Base-by-base conservation (phyloP, 2,329 filamentous ascomycete genomes). In the Colletotrichum sp. region DNA sequence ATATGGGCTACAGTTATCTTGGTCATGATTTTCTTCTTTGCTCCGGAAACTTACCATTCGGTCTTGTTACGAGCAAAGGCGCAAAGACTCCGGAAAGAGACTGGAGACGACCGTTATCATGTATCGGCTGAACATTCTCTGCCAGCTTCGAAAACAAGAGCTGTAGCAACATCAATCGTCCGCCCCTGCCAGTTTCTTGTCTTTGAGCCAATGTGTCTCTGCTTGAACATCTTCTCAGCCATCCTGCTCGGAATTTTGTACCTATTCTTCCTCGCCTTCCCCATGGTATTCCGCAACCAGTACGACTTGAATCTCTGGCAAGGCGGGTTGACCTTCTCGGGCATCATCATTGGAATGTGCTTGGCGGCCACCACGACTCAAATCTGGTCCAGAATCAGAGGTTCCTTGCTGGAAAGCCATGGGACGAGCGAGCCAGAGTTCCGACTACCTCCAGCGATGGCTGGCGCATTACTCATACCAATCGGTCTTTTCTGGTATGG, bases 191-290 rank as follows among this genome's bases (percentile, higher is more conserved):
- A 97, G 84, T 90, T 98, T 7, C 89, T 98, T 68, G 84, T 93
- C 62, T 90, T 94, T 67, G 95, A 98, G 86, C 95, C 95, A 77
- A 98, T 98, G 95, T 95, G 93, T 77, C 87, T 96, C 72, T 92
- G 92, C 79, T 91, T 98, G 28, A 96, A 95, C 84, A 85, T 97
- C 16, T 94, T 96, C 79, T 95, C 95, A 1, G 95, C 95, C 34
- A 91, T 98, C 68, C 87, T 98, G 13, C 88, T 98, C 7, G 96
- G 95, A 6, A 94, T 98, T 52, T 86, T 98, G 4, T 98, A 98
- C 82, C 91, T 98, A 32, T 98, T 98, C 87, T 98, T 98, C 82
- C 95, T 95, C n/a, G 95, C 95, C 0, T 98, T 98, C 80, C 91
- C 93, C 3, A 87, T 98, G 52, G 92, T 98, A 13, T 98, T 98